Evolutionary conservation across 1,139 yeast genomes (phyloP).

Genomic region (Wickerhamomyces sp.): DNA sequence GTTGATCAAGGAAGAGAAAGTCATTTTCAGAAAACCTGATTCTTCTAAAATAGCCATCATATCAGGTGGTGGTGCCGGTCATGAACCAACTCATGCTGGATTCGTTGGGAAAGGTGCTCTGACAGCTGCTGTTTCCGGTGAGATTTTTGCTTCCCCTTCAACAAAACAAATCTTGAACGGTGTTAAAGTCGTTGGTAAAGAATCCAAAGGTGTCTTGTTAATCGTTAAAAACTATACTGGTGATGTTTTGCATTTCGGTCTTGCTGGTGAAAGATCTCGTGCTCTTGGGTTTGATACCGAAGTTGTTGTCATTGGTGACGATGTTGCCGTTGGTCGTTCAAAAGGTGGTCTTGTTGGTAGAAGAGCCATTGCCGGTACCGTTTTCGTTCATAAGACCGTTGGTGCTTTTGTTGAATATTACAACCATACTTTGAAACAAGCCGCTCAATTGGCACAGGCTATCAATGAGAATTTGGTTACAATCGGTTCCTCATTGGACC

Average conservation of each 20-base stretch:
- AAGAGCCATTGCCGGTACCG: slow-evolving; percentile 90
- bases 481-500: slow-evolving; percentile 84
- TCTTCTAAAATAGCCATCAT: slow-evolving; percentile 57
- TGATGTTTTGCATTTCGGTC: slow-evolving; percentile 85
- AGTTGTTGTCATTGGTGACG: slow-evolving; percentile 78
- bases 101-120: slow-evolving; percentile 79
- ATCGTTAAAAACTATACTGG: slow-evolving; percentile 92
- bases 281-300: slow-evolving; percentile 69
- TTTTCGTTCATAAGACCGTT: slow-evolving; percentile 75
- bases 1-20: slow-evolving; percentile 62
- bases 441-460: slow-evolving; percentile 53
- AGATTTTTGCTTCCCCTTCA: slow-evolving; percentile 87
- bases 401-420: slow-evolving; percentile 67
- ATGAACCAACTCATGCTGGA: slow-evolving; percentile 91
- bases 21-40: slow-evolving; percentile 44
- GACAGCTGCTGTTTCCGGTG: slow-evolving; percentile 87
- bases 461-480: slow-evolving; percentile 70
- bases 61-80: slow-evolving; percentile 96
- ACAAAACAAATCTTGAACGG: slow-evolving; percentile 79
- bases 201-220: slow-evolving; percentile 61
- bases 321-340: slow-evolving; percentile 84
- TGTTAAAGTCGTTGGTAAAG: slow-evolving; percentile 39
- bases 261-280: slow-evolving; percentile 84
- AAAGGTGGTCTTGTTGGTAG: slow-evolving; percentile 91
- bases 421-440: slow-evolving; percentile 40